Evolutionary conservation across 305 asterid genomes (phyloP).

Genomic region (Vinca major): DNA sequence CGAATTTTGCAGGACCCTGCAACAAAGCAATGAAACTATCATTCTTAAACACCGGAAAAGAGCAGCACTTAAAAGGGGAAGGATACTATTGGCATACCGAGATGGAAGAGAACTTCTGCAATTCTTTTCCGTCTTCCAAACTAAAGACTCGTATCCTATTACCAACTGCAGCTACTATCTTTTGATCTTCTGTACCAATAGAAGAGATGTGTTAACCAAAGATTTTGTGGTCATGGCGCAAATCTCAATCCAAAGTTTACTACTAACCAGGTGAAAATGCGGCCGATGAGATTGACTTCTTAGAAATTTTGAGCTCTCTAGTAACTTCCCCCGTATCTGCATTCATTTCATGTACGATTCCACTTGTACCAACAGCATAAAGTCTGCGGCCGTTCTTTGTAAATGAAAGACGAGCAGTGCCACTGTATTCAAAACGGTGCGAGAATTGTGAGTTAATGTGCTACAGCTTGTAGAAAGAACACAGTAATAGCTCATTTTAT

Average conservation of each 20-base stretch:
- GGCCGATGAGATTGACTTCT: conserved; percentile 18
- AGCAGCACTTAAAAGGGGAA: background rate
- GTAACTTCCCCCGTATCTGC: conserved; percentile 23
- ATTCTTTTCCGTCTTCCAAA: conserved; percentile 20
- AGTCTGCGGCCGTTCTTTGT: conserved; percentile 16
- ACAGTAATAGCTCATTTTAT: no score
- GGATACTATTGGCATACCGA: conserved; percentile 15
- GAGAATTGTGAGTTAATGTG: no score
- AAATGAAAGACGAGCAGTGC: conserved; percentile 20
- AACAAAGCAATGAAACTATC: conserved; percentile 2
- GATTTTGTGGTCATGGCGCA: conserved; percentile 1
- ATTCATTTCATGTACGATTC: conserved; percentile 21
- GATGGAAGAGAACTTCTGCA: conserved; percentile 23
- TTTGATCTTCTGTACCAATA: conserved; percentile 18
- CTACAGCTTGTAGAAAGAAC: no score
- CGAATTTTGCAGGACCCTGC: conserved; percentile 19
- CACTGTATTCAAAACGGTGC: conserved; percentile 25
- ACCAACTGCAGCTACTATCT: conserved; percentile 23
- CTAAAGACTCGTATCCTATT: conserved; percentile 21
- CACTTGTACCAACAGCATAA: conserved; percentile 19
- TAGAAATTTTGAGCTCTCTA: conserved; percentile 23
- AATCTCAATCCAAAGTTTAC: background rate
- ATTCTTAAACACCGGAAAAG: conserved; percentile 11
- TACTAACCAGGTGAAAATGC: conserved; percentile 23
- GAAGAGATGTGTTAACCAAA: conserved; percentile 7